Evolutionary conservation across 768 basidiomycete genomes (phyloP).

Genomic region (Epithele typhae): DNA sequence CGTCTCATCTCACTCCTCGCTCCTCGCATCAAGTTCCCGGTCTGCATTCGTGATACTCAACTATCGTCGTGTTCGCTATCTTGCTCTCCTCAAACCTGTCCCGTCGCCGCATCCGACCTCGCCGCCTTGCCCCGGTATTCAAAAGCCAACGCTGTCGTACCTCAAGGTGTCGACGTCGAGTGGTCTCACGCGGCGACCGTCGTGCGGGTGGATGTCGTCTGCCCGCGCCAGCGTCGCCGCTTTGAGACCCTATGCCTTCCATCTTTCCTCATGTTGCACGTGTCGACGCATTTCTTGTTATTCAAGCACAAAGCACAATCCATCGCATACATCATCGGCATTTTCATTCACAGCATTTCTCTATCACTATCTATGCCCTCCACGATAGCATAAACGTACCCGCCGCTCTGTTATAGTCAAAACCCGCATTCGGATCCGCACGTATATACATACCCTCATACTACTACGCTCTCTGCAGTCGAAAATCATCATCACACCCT

Average conservation of each 20-base stretch:
- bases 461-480: no score
- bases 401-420: conserved; percentile 11
- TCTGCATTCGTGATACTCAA: conserved; percentile 10
- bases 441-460: conserved; percentile 3
- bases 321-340: conserved; percentile 1
- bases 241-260: no score
- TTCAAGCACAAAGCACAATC: neutral
- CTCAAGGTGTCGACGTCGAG: no score
- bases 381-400: conserved; percentile 4
- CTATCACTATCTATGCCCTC: conserved; percentile 14
- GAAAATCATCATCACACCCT: no score
- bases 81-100: conserved; percentile 1
- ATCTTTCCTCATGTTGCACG: no score
- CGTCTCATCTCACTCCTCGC: conserved; percentile 11
- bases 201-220: no score
- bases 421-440: conserved; percentile 9
- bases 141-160: no score
- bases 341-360: conserved; percentile 7
- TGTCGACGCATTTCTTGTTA: neutral
- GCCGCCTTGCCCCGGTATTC: neutral
- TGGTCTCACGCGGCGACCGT: no score
- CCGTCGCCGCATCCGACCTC: neutral
- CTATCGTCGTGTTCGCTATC: conserved; percentile 10
- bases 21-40: conserved; percentile 7
- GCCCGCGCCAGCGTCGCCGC: no score